Conservation (phyloP, 1,284 basidiomycete species). For the Ceratobasidium sp. region DNA sequence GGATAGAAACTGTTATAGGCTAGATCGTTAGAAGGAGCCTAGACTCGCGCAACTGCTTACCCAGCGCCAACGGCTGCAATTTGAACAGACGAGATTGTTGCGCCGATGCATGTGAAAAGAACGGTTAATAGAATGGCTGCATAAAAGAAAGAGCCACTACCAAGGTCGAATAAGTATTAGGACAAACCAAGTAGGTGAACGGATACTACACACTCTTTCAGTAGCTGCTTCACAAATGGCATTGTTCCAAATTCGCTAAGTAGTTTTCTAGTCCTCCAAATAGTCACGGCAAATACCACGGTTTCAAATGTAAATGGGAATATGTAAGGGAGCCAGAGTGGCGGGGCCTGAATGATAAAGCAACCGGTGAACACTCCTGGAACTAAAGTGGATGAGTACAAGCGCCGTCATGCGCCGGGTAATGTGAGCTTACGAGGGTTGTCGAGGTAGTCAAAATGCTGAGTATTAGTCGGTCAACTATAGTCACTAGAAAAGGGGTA, state of each 20-base stretch:
- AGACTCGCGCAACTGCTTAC: not conserved
- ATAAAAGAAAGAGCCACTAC: constrained; percentile 12
- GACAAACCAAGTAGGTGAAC: not conserved
- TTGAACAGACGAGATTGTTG: constrained; percentile 1
- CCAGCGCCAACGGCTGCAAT: constrained; percentile 17
- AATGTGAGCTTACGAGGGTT: constrained; percentile 18
- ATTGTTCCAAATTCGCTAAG: constrained; percentile 22
- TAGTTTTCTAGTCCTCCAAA: constrained; percentile 8
- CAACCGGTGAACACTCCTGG: constrained; percentile 19
- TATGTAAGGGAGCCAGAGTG: constrained; percentile 20
- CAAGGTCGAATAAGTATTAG: not conserved
- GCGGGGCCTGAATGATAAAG: not conserved
- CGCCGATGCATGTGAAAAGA: constrained; percentile 19
- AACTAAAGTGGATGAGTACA: not conserved
- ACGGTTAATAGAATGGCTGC: not conserved
- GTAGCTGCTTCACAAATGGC: constrained; percentile 1
- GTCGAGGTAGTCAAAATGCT: not conserved
- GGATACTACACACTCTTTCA: not conserved
- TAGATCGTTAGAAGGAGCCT: not conserved
- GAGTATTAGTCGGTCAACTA: not conserved
- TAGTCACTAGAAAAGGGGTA: not conserved
- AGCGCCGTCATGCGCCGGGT: too few relatives aligned
- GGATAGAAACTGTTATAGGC: not conserved
- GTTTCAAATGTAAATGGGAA: constrained; percentile 32
- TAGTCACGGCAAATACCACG: not conserved